Conservation (phyloP, 306 rosid species). For the Fragaria ananassa region DNA sequence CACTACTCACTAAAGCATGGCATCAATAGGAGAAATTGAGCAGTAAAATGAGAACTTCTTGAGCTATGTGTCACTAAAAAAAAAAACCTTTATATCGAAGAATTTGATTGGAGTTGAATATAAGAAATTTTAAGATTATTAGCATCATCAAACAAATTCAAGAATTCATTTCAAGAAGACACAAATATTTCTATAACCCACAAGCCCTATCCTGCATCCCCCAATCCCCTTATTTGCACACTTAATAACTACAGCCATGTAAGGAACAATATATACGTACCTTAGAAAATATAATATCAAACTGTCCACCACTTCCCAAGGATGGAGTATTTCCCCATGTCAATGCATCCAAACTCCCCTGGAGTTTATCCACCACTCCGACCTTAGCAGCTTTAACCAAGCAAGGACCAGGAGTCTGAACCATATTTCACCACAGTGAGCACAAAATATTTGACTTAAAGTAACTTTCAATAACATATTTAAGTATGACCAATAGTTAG, state of each 20-base stretch:
- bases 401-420: conserved; percentile 80
- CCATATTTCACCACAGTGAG: conserved; percentile 29
- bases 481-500: conserved; percentile 19
- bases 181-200: not conserved
- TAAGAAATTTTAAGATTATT: not conserved
- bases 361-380: conserved; percentile 60
- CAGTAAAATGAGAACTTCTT: not conserved
- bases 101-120: not conserved
- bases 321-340: conserved; percentile 84
- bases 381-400: conserved; percentile 89
- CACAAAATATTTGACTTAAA: conserved; percentile 13
- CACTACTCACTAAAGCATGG: not conserved
- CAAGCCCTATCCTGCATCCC: not conserved
- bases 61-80: not conserved
- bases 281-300: conserved; percentile 67
- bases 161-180: not conserved
- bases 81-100: not conserved
- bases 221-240: not conserved
- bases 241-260: not conserved
- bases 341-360: conserved; percentile 70
- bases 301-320: conserved; percentile 74
- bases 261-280: conserved; percentile 32
- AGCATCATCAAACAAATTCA: not conserved
- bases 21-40: not conserved
- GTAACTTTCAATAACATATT: not conserved